Evolutionary conservation across 1,139 yeast species (phyloP), one percentile per base, ranked within the genome.

Genomic region (Yamadazyma atmosphaerica): DNA sequence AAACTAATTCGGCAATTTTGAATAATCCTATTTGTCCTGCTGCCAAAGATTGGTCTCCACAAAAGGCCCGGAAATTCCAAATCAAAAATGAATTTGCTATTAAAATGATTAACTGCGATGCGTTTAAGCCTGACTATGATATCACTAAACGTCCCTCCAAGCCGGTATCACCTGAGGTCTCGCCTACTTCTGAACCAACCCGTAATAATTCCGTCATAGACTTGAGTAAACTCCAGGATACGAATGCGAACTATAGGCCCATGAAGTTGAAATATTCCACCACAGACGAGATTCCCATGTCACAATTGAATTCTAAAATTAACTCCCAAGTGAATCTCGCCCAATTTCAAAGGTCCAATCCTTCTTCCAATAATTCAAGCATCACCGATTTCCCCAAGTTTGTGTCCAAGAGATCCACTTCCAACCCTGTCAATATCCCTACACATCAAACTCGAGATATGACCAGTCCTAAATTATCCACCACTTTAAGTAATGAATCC

Each of bases 111-210:
- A 64, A 68, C 46, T 66, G 61, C 39, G 72, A 63, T 11, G 58
- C 71, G 2, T 72, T 72, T 54, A 67, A 61, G 38, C 57, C 54
- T 34, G 45, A 56, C 3, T 72, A 60, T 41, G 55, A 54, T 43
- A 47, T 72, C 18, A 44, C 52, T 10, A 56, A 60, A 33, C 68
- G 57, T 17, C 77, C 77, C 0, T 35, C 42, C 12, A 55, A 54
- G 33, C 74, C 74, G 4, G 56, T 65, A 1, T 61, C 72, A 25
- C 77, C 77, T 2, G 74, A 68, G 36, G 70, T 72, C 2, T 67
- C 74, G 8, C 77, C 77, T 6, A 62, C 52, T 34, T 65, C 74
- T 1, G 72, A 66, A 41, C 77, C 77, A 4, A 64, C 74, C 7
- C 52, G 73, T 40, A 56, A 61, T 32, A 72, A 72, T 44, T 68